These are phyloP conservation scores for Inonotus obliquus DNA, from an alignment of 1,284 basidiomycete genomes.

Conservation along the genomic window DNA sequence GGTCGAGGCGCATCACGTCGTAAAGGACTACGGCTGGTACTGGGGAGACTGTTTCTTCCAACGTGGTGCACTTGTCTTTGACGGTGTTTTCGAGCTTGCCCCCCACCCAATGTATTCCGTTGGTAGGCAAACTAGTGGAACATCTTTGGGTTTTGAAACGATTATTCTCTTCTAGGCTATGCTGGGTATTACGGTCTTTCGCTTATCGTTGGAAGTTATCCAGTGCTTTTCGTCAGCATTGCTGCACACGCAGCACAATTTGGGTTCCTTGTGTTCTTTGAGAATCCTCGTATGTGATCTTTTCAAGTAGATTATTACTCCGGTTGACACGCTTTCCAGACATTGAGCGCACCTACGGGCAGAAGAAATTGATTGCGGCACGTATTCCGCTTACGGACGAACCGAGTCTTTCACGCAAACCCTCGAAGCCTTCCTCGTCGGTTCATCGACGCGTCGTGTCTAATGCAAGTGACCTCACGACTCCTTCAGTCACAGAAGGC, in stretches of 20 bases:
- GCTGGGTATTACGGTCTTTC: constrained; percentile 97
- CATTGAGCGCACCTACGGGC: constrained; percentile 88
- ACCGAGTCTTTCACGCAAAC: constrained; percentile 13
- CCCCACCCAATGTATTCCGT: constrained; percentile 95
- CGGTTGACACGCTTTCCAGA: constrained; percentile 42
- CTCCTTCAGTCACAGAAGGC: constrained; percentile 69
- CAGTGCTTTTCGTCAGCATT: constrained; percentile 89
- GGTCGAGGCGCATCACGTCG: constrained; percentile 93
- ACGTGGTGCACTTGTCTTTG: constrained; percentile 87
- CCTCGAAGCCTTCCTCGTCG: neutral
- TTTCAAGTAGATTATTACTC: neutral
- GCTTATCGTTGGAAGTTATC: constrained; percentile 82
- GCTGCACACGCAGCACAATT: constrained; percentile 94
- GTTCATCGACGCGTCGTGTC: constrained; percentile 22
- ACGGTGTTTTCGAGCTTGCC: constrained; percentile 94
- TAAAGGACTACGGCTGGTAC: constrained; percentile 94
- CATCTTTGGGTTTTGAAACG: neutral
- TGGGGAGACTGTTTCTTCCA: constrained; percentile 99
- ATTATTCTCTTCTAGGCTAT: constrained; percentile 53
- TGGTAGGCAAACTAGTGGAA: constrained; percentile 43
- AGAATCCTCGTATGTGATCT: constrained; percentile 82
- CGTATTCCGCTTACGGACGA: constrained; percentile 57
- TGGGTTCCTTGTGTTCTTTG: constrained; percentile 93
- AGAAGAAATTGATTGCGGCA: constrained; percentile 81
- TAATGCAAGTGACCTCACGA: constrained; percentile 33